These are phyloP conservation scores for Moesziomyces antarcticus DNA, from an alignment of 1,284 basidiomycete genomes.

Conservation along the genomic window DNA sequence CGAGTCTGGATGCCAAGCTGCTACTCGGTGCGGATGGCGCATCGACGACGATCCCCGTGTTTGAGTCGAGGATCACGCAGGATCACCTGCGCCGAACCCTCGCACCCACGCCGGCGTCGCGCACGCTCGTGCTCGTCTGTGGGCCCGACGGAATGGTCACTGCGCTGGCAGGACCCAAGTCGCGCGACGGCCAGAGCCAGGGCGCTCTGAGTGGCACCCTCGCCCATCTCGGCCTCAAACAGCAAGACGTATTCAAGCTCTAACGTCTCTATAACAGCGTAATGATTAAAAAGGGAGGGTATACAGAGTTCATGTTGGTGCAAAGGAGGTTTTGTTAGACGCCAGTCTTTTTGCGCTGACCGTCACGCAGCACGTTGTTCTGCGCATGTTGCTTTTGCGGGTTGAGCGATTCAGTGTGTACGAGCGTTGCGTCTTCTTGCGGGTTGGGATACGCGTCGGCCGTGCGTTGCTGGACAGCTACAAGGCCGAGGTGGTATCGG, in stretches of 20 bases:
- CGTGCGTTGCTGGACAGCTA: conserved; percentile 18
- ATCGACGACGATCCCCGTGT: conserved; percentile 24
- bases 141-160: conserved; percentile 52
- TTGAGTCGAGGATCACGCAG: conserved; percentile 35
- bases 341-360: conserved; percentile 30
- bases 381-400: conserved; percentile 16
- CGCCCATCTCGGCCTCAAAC: conserved; percentile 12
- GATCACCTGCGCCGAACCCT: conserved; percentile 20
- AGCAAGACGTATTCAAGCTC: conserved; percentile 50
- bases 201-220: conserved; percentile 39
- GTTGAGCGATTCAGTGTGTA: conserved; percentile 29
- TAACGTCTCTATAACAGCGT: conserved; percentile 6
- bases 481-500: conserved; percentile 24
- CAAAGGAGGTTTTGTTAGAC: conserved; percentile 4
- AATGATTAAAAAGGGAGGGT: conserved; percentile 8
- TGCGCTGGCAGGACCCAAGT: conserved; percentile 36
- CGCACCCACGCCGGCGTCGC: neutral
- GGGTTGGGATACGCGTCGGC: conserved; percentile 19
- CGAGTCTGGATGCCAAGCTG: conserved; percentile 6
- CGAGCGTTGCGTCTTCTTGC: conserved; percentile 14
- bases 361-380: conserved; percentile 33
- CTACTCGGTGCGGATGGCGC: conserved; percentile 1
- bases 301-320: neutral
- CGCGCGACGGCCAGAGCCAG: conserved; percentile 35
- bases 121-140: conserved; percentile 37